Conservation (phyloP, 306 rosid species). For the Trichosanthes truncata region DNA sequence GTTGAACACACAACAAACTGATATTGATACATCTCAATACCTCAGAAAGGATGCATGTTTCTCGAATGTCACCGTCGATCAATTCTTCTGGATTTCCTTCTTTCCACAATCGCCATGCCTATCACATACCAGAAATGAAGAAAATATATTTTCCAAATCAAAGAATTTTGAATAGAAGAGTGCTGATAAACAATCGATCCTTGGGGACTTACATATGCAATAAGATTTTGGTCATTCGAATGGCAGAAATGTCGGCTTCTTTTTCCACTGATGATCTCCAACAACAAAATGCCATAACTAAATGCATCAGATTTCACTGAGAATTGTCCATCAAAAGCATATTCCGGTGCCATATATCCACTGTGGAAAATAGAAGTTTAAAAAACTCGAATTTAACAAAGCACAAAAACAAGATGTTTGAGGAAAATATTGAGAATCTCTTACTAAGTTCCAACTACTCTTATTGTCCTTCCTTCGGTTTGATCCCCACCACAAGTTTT, state of each 20-base stretch:
- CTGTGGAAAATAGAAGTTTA: not conserved
- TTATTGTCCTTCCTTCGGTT: conserved; percentile 2
- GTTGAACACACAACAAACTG: conserved; percentile 21
- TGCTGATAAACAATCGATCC: not conserved
- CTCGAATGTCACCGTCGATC: conserved; percentile 4
- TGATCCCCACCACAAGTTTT: conserved; percentile 18
- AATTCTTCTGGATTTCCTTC: conserved; percentile 16
- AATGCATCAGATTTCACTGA: conserved; percentile 13
- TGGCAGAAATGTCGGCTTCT: conserved; percentile 8
- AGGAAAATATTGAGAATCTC: not conserved
- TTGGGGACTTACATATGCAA: not conserved
- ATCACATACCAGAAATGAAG: not conserved
- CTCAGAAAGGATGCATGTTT: not conserved
- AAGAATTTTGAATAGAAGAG: not conserved
- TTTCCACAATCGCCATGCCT: conserved; percentile 24
- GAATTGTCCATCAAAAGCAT: conserved; percentile 14
- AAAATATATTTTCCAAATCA: not conserved
- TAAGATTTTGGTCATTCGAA: not conserved
- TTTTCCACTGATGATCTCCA: conserved; percentile 20
- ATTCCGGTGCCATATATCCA: conserved; percentile 24
- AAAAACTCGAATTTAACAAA: not conserved
- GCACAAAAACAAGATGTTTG: not conserved
- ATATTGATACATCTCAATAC: conserved; percentile 12
- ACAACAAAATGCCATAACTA: conserved; percentile 14
- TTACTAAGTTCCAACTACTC: conserved; percentile 23